Evolutionary conservation across 805 yeast species (phyloP).

Genomic region (Candida insectalens): DNA sequence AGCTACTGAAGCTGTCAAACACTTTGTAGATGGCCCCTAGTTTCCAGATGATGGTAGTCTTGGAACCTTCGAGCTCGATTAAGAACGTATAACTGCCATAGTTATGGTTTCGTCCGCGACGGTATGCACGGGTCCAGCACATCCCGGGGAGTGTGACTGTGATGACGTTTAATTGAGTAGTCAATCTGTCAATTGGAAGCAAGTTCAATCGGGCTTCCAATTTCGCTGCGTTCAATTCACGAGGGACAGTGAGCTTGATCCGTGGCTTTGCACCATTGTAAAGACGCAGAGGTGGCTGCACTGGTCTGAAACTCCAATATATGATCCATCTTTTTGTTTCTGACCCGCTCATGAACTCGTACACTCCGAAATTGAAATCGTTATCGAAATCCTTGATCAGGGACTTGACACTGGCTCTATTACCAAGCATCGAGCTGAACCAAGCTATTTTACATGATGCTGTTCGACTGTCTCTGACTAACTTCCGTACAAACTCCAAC

Average conservation of each 20-base stretch:
- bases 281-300: conserved; percentile 1
- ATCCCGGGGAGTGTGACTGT: conserved; percentile 6
- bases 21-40: conserved; percentile 14
- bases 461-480: conserved; percentile 6
- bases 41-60: conserved; percentile 12
- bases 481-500: conserved; percentile 24
- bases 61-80: conserved; percentile 5
- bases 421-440: conserved; percentile 10
- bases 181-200: no score
- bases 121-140: conserved; percentile 23
- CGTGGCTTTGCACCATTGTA: not conserved
- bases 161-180: not conserved
- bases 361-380: conserved; percentile 20
- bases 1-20: conserved; percentile 24
- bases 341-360: conserved; percentile 20
- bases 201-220: no score
- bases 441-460: conserved; percentile 2
- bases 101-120: conserved; percentile 8
- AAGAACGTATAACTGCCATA: no score
- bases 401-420: conserved; percentile 4
- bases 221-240: no score
- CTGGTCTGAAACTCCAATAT: conserved; percentile 25
- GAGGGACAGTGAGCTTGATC: no score
- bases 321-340: conserved; percentile 28
- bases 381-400: conserved; percentile 1